phyloP scores from a whole-genome alignment of 495 filamentous ascomycete genomes.

The Parachaetomium inaequale region DNA sequence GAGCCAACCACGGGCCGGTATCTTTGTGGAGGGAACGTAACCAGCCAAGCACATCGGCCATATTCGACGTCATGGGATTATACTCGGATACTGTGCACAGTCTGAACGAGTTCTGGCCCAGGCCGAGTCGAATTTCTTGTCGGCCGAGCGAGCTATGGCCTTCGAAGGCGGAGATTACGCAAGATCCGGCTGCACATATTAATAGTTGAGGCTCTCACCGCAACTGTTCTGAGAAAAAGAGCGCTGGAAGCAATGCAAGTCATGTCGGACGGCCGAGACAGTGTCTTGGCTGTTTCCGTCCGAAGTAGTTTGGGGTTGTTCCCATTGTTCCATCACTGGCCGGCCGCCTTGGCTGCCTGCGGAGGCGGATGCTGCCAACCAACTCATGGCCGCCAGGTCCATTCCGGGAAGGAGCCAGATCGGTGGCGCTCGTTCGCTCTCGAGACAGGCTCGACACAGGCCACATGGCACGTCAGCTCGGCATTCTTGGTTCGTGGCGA shows the following conservation, averaged over 20 bases:
- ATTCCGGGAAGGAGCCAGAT: constrained; percentile 1
- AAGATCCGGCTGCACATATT: too few species aligned
- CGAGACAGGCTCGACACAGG: background rate
- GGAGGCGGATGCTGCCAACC: background rate
- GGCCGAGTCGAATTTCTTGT: too few species aligned
- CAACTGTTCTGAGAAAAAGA: background rate
- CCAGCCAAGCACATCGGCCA: background rate
- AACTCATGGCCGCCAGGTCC: background rate
- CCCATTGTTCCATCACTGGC: background rate
- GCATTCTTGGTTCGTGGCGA: background rate
- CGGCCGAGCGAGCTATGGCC: too few species aligned
- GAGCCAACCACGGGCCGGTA: constrained; percentile 2
- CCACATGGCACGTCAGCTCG: background rate
- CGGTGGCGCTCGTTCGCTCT: background rate
- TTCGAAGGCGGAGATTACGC: too few species aligned
- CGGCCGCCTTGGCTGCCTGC: background rate
- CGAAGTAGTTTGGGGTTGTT: background rate
- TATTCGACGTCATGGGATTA: background rate
- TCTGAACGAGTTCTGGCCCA: too few species aligned
- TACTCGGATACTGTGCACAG: too few species aligned
- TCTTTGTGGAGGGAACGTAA: background rate
- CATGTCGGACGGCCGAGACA: background rate
- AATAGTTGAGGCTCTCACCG: background rate
- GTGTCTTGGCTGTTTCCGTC: background rate
- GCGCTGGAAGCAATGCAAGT: background rate